Evolutionary conservation across 495 filamentous ascomycete species (phyloP).

Genomic region (Neurospora sp.): DNA sequence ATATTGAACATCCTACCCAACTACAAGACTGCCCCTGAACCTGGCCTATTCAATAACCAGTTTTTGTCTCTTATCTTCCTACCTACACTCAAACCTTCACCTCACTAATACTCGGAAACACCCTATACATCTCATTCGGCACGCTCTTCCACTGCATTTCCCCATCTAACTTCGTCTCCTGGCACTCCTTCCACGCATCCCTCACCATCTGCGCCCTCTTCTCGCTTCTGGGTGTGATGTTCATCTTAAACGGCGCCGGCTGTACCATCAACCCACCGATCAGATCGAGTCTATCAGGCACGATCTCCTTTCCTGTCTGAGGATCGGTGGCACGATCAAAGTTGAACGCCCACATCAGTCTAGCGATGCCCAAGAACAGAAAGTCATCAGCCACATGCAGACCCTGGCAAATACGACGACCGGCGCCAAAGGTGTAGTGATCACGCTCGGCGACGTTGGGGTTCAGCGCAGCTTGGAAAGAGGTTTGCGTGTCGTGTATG

Average conservation of each 20-base stretch:
- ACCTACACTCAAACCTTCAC: not conserved
- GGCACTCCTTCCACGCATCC: slow-evolving; percentile 18
- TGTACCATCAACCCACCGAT: slow-evolving; percentile 19
- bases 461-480: slow-evolving; percentile 20
- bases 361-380: slow-evolving; percentile 34
- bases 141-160: slow-evolving; percentile 15
- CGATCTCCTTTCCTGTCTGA: slow-evolving; percentile 16
- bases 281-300: slow-evolving; percentile 23
- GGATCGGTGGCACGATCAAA: slow-evolving; percentile 12
- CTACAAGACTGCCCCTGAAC: too few species aligned
- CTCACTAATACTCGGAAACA: not conserved
- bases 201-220: slow-evolving; percentile 12
- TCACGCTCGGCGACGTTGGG: slow-evolving; percentile 30
- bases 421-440: slow-evolving; percentile 41
- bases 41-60: too few species aligned
- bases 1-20: too few species aligned
- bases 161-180: slow-evolving; percentile 11
- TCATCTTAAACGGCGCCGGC: slow-evolving; percentile 7
- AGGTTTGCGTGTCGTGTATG: slow-evolving; percentile 17
- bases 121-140: slow-evolving; percentile 6
- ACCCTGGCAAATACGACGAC: slow-evolving; percentile 47
- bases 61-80: not conserved
- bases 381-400: slow-evolving; percentile 38
- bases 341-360: slow-evolving; percentile 43
- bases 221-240: slow-evolving; percentile 13